phyloP scores from a whole-genome alignment of 495 filamentous ascomycete species.

The Tuber brumale region DNA sequence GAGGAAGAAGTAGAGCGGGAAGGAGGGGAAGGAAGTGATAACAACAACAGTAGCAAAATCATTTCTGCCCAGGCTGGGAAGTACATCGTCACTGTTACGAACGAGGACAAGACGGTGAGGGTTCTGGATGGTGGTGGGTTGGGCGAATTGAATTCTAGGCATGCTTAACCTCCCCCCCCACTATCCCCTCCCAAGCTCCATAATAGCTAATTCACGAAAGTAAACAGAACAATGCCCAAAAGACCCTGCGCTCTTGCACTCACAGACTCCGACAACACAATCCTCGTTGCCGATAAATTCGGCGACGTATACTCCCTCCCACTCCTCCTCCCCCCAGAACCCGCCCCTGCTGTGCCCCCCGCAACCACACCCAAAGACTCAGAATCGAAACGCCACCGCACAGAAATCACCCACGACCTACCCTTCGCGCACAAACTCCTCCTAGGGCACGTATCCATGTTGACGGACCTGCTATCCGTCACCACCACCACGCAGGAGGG shows the following conservation, averaged over 20 bases:
- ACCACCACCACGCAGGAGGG: conserved; percentile 18
- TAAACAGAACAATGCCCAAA: conserved; percentile 73
- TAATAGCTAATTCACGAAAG: conserved; percentile 3
- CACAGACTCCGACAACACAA: conserved; percentile 58
- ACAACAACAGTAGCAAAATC: conserved; percentile 33
- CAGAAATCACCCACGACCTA: conserved; percentile 46
- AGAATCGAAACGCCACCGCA: conserved; percentile 33
- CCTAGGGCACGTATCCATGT: conserved; percentile 88
- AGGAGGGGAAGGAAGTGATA: background rate
- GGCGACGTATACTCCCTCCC: conserved; percentile 93
- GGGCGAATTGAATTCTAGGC: conserved; percentile 68
- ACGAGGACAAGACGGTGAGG: conserved; percentile 81
- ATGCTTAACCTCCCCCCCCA: conserved; percentile 25
- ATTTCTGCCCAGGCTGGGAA: conserved; percentile 51
- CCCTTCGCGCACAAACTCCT: conserved; percentile 66
- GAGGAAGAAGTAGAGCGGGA: conserved; percentile 22
- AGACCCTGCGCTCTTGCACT: conserved; percentile 69
- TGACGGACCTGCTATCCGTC: conserved; percentile 64
- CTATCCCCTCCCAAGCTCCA: background rate
- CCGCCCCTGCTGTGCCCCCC: conserved; percentile 51
- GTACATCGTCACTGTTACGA: conserved; percentile 69
- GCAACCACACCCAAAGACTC: conserved; percentile 25
- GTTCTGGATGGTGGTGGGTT: conserved; percentile 62
- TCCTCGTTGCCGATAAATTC: conserved; percentile 86
- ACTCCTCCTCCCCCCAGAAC: conserved; percentile 53